phyloP scores from a whole-genome alignment of 257 asterid species.

The Gentiana dahurica region DNA sequence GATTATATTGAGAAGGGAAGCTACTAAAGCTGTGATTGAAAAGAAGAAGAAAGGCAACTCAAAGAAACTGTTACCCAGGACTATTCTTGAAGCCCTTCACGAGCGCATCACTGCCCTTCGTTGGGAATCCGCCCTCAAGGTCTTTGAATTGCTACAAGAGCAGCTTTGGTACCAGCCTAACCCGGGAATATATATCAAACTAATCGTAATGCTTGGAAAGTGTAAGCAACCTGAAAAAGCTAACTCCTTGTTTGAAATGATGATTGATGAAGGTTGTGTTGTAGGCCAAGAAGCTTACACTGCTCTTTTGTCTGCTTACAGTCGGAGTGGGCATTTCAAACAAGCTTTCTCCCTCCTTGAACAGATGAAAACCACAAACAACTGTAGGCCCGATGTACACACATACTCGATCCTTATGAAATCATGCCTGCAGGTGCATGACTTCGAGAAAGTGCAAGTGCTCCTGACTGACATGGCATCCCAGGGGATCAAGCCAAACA shows the following conservation, averaged over 20 bases:
- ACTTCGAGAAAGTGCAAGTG: slow-evolving; percentile 39
- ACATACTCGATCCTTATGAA: slow-evolving; percentile 79
- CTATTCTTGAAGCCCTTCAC: slow-evolving; percentile 85
- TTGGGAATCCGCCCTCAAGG: slow-evolving; percentile 98
- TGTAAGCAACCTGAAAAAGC: slow-evolving; percentile 99
- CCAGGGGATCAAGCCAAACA: slow-evolving; percentile 62
- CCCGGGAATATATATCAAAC: slow-evolving; percentile 63
- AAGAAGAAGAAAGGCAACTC: slow-evolving; percentile 60
- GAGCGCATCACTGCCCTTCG: slow-evolving; percentile 91
- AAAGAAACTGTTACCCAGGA: slow-evolving; percentile 47
- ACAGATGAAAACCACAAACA: slow-evolving; percentile 52
- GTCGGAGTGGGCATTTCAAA: slow-evolving; percentile 66
- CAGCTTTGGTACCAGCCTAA: slow-evolving; percentile 93
- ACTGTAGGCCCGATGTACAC: slow-evolving; percentile 72
- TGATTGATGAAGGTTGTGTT: slow-evolving; percentile 80
- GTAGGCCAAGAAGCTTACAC: slow-evolving; percentile 77
- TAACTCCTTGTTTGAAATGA: slow-evolving; percentile 59
- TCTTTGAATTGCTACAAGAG: slow-evolving; percentile 84
- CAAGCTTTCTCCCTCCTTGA: slow-evolving; percentile 74
- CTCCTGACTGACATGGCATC: slow-evolving; percentile 69
- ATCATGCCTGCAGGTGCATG: slow-evolving; percentile 61
- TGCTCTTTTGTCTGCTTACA: slow-evolving; percentile 93
- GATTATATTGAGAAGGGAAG: slow-evolving; percentile 75
- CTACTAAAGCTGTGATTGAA: slow-evolving; percentile 71
- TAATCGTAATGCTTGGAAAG: slow-evolving; percentile 94